These are phyloP conservation scores for Penicillium aurantiogriseum DNA, from an alignment of 2,329 filamentous ascomycete genomes.

Conservation along the genomic window DNA sequence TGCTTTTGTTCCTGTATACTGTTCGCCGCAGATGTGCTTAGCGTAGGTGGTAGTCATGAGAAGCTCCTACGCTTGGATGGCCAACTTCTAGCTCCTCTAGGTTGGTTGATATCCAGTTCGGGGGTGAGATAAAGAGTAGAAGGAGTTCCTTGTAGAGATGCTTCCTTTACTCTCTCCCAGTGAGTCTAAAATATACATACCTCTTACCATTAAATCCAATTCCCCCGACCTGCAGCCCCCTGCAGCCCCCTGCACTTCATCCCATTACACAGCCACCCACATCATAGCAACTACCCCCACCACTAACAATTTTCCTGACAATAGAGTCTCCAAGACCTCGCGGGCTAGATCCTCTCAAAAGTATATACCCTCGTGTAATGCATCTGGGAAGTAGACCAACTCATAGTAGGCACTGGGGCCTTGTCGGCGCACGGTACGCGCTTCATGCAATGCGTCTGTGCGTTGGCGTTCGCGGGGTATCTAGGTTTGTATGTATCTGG, in stretches of 20 bases:
- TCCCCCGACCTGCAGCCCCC: neutral
- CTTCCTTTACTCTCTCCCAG: neutral
- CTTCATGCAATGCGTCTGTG: neutral
- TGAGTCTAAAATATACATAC: neutral
- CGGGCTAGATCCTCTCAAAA: neutral
- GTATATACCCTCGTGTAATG: neutral
- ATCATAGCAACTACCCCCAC: neutral
- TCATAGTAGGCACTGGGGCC: neutral
- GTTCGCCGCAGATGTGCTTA: neutral
- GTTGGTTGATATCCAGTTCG: neutral
- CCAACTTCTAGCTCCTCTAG: neutral
- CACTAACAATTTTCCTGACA: neutral
- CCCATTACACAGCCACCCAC: constrained; percentile 1
- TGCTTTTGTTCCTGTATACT: neutral
- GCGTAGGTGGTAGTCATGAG: neutral
- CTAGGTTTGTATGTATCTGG: neutral
- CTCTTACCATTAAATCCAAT: neutral
- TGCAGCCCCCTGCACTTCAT: neutral
- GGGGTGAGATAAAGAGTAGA: no score
- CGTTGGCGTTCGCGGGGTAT: constrained; percentile 3
- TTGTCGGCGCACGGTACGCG: neutral
- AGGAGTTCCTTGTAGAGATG: neutral
- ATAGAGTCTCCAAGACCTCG: neutral
- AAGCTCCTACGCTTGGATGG: neutral
- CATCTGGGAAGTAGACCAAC: neutral